phyloP scores from a whole-genome alignment of 2,329 filamentous ascomycete species.

The Alternaria sp. region DNA sequence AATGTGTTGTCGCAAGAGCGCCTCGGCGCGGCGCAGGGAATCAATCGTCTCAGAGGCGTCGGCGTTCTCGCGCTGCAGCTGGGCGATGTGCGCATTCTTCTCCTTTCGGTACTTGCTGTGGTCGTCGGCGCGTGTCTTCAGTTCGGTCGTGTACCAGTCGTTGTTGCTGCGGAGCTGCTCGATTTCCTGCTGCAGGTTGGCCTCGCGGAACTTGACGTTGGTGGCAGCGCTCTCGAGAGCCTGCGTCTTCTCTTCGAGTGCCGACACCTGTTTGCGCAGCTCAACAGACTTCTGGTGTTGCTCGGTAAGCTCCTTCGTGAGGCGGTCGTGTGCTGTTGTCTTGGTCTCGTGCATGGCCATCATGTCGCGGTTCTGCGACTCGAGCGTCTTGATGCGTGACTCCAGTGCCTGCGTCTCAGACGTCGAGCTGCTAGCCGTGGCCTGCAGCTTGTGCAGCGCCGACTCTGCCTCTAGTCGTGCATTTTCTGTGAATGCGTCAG shows the following conservation, averaged over 20 bases:
- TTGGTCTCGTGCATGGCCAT: slow-evolving; percentile 89
- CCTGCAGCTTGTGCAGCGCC: slow-evolving; percentile 80
- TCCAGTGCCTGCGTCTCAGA: slow-evolving; percentile 79
- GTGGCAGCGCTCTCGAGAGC: slow-evolving; percentile 79
- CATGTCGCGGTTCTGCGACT: slow-evolving; percentile 91
- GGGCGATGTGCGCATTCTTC: slow-evolving; percentile 86
- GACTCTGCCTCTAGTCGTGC: slow-evolving; percentile 77
- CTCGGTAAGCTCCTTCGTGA: slow-evolving; percentile 84
- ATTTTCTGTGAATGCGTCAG: slow-evolving; percentile 67
- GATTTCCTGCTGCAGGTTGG: slow-evolving; percentile 87
- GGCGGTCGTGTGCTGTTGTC: slow-evolving; percentile 81
- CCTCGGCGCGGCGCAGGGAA: slow-evolving; percentile 78
- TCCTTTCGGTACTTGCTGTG: slow-evolving; percentile 92
- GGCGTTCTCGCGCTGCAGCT: slow-evolving; percentile 87
- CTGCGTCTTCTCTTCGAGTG: slow-evolving; percentile 84
- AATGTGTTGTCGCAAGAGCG: slow-evolving; percentile 79
- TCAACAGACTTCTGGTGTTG: slow-evolving; percentile 89
- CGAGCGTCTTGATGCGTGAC: slow-evolving; percentile 83
- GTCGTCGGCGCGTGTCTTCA: slow-evolving; percentile 89
- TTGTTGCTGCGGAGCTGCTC: slow-evolving; percentile 87
- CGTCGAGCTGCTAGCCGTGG: slow-evolving; percentile 74
- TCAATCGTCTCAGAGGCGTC: slow-evolving; percentile 82
- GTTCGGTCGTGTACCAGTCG: slow-evolving; percentile 90
- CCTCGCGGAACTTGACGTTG: slow-evolving; percentile 87
- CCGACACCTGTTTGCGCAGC: slow-evolving; percentile 80